A percentile compares a stretch with the other conserved stretches of the same genome.
Conservation (phyloP, 1,139 yeast genomes). For the Scheffersomyces stambukii region DNA sequence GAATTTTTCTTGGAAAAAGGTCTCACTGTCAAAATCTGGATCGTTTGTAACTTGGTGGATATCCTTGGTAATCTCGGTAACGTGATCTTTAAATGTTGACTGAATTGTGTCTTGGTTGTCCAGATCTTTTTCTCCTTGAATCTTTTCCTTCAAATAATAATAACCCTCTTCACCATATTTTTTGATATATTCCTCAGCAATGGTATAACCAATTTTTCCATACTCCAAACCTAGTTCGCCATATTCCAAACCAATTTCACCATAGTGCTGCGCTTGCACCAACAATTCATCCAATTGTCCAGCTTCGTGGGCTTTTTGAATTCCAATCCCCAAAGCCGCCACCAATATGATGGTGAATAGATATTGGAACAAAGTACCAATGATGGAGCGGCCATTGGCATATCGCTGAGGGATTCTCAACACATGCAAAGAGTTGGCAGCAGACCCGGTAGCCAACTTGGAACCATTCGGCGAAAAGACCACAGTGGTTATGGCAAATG, state of each 20-base stretch:
- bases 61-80: constrained; percentile 18
- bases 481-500: constrained; percentile 75
- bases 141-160: constrained; percentile 38
- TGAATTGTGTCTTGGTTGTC: constrained; percentile 6
- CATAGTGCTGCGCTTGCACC: constrained; percentile 16
- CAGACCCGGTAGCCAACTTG: constrained; percentile 72
- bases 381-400: constrained; percentile 39
- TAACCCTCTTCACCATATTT: constrained; percentile 19
- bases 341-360: constrained; percentile 43
- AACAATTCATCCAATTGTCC: constrained; percentile 29
- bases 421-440: constrained; percentile 71
- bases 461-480: constrained; percentile 68
- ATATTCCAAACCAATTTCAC: constrained; percentile 16
- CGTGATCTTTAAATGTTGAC: constrained; percentile 13
- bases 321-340: constrained; percentile 40
- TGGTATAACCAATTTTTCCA: constrained; percentile 17
- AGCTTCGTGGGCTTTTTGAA: constrained; percentile 36
- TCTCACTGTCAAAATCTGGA: constrained; percentile 16
- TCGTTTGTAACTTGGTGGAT: constrained; percentile 14
- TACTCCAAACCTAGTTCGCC: constrained; percentile 15
- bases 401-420: constrained; percentile 55
- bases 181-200: constrained; percentile 24
- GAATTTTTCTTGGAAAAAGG: constrained; percentile 14
- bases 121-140: constrained; percentile 22
- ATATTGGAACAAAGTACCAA: constrained; percentile 37